phyloP scores from a whole-genome alignment of 2,329 filamentous ascomycete species.

The Exophiala oligosperma region DNA sequence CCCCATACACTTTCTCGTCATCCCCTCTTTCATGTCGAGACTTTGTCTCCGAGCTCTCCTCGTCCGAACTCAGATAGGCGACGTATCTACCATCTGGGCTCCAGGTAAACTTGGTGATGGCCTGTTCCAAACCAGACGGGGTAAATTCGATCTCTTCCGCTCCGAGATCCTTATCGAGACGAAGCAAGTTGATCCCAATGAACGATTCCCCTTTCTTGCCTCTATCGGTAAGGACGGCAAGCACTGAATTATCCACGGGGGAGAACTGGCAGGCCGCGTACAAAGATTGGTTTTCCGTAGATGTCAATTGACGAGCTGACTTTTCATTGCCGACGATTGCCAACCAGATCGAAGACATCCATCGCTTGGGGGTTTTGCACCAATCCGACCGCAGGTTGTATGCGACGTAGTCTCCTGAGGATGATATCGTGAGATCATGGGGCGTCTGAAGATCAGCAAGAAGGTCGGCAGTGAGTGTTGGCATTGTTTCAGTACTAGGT shows the following conservation, averaged over 20 bases:
- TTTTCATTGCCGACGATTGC: constrained; percentile 5
- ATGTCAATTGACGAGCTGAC: constrained; percentile 15
- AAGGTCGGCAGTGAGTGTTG: constrained; percentile 8
- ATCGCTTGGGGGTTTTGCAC: background rate
- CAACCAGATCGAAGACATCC: constrained; percentile 7
- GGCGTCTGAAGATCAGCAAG: constrained; percentile 12
- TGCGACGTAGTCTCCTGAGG: constrained; percentile 10
- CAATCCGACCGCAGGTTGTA: constrained; percentile 4
- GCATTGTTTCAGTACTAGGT: too few relatives aligned
- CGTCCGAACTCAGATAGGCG: constrained; percentile 1
- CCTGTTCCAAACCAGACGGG: background rate
- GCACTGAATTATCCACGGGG: background rate
- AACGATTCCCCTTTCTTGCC: background rate
- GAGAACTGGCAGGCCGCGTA: background rate
- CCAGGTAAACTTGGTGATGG: constrained; percentile 15
- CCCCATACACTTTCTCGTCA: constrained; percentile 5
- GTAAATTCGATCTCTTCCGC: background rate
- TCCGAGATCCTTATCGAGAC: background rate
- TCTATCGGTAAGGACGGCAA: background rate
- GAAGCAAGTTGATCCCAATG: background rate
- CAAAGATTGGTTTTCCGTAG: background rate
- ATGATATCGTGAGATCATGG: constrained; percentile 8
- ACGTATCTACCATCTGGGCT: constrained; percentile 4
- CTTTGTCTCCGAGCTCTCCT: background rate
- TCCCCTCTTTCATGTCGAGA: background rate